A percentile compares a stretch with the other conserved stretches of the same genome.
phyloP scores from a whole-genome alignment of 345 rosid species.

The Melaleuca quinquenervia region DNA sequence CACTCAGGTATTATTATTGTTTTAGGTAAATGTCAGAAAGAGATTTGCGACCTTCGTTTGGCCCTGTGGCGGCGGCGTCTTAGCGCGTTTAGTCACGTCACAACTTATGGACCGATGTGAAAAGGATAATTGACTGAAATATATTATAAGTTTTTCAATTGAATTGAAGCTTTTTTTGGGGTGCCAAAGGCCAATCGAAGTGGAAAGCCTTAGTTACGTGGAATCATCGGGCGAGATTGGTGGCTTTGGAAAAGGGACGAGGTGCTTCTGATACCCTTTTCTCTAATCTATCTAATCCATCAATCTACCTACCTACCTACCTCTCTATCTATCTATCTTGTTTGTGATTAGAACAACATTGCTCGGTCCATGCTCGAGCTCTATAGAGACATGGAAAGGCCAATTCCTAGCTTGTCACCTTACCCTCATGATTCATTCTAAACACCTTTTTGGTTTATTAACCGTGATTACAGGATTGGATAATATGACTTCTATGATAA shows the following conservation, averaged over 20 bases:
- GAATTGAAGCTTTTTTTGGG: background rate
- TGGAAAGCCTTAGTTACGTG: background rate
- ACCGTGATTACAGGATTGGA: background rate
- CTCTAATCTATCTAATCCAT: background rate
- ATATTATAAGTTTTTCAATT: background rate
- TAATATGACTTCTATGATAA: background rate
- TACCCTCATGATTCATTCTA: background rate
- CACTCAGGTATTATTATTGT: background rate
- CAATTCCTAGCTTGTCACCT: background rate
- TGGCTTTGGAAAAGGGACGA: background rate
- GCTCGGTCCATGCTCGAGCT: background rate
- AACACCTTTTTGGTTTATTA: background rate
- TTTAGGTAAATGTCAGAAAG: background rate
- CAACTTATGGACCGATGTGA: background rate
- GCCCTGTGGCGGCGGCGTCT: background rate
- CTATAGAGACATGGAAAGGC: background rate
- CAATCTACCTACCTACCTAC: background rate
- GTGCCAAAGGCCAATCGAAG: background rate
- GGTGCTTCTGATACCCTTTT: background rate
- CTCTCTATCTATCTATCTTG: background rate
- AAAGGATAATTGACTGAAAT: background rate
- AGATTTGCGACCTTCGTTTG: background rate
- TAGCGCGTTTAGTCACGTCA: background rate
- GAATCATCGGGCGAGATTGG: background rate
- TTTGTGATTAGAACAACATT: background rate